Evolutionary conservation across 2,329 filamentous ascomycete genomes (phyloP), one percentile per base, ranked within the genome.

Genomic region (Ceratocystis colombiana): DNA sequence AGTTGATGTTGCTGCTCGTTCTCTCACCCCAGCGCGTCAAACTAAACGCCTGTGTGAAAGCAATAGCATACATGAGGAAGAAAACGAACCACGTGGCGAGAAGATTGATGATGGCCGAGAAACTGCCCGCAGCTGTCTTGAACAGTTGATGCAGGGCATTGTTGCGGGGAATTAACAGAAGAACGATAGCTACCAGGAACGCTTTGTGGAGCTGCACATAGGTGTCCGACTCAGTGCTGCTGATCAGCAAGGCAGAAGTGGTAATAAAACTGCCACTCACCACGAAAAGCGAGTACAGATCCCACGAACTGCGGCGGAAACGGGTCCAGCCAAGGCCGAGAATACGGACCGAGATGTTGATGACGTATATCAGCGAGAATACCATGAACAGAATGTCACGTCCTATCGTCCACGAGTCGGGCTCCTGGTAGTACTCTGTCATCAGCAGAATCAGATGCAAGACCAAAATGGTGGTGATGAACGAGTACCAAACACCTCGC

Each of bases 131-230:
- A 0, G 93, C 95, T 1, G 95, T 99, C 76, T 99, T 99, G 84
- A 99, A 99, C 0, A 99, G 84, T 74, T 99, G 94, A 73, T 99
- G 95, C 25, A 99, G 82, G 62, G 96, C 92, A 71, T 99, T 95
- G 74, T 99, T 99, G 64, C 95, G 85, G 0, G 94, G 94, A 68
- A 99, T 99, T 44, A 99, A 82, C 64, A 99, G 80, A 7, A 97
- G 81, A 1, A 94, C 87, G 65, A 97, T 88, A 7, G 90, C 88
- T 22, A 97, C 94, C 41, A 99, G 81, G 74, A 96, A 96, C 68
- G 96, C 84, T 76, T 99, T 99, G 79, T 97, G 91, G 41, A 96
- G 77, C 76, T 92, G 89, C 44, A 87, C 80, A 71, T 93, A 90
- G 1, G 81, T 79, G 64, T 83, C 80, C n/a, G 81, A 77, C 63